Conservation (phyloP, 192 early-diverging fungal species). For the Funneliformis mosseae region DNA sequence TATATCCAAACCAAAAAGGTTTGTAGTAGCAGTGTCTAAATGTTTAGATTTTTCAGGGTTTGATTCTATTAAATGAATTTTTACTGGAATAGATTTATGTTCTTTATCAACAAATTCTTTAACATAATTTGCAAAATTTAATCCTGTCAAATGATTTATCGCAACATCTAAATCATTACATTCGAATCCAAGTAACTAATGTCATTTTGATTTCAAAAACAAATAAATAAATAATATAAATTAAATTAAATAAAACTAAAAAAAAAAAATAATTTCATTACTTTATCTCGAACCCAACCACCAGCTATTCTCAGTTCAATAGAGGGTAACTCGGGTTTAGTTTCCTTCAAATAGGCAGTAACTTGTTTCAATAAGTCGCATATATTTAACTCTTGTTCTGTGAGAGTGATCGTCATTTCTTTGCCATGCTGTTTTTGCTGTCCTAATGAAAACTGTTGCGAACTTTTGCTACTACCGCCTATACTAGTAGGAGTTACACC, state of each 20-base stretch:
- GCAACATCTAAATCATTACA: constrained; percentile 95
- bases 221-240: neutral
- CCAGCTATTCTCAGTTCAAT: constrained; percentile 89
- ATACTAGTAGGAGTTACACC: neutral
- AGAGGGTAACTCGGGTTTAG: constrained; percentile 49
- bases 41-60: constrained; percentile 98
- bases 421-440: neutral
- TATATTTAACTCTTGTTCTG: neutral
- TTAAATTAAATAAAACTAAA: neutral
- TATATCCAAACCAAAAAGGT: constrained; percentile 72
- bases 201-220: neutral
- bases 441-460: neutral
- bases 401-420: neutral
- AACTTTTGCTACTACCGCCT: neutral
- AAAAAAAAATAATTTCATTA: constrained; percentile 29
- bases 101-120: constrained; percentile 60
- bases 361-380: constrained; percentile 60
- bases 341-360: constrained; percentile 53
- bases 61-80: constrained; percentile 81
- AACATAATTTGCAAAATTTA: constrained; percentile 80
- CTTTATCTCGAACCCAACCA: constrained; percentile 99
- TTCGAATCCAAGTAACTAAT: constrained; percentile 78
- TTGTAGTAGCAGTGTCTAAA: constrained; percentile 93
- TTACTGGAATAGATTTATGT: constrained; percentile 40
- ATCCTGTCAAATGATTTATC: constrained; percentile 91